Evolutionary conservation across 495 filamentous ascomycete species (phyloP).

Genomic region (Acidomyces sp.): DNA sequence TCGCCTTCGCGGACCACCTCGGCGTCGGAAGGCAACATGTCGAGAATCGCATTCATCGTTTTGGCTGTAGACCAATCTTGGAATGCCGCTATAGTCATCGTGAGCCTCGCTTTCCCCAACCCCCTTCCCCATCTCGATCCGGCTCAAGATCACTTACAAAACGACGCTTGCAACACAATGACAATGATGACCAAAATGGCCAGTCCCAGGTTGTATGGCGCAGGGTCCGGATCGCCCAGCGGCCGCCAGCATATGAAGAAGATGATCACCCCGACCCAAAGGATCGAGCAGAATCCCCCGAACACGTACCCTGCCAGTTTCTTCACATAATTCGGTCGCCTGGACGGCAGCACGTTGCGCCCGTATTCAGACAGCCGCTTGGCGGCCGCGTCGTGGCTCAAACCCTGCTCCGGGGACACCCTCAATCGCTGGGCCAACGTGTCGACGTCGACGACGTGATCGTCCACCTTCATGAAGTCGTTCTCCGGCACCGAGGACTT

Average conservation of each 20-base stretch:
- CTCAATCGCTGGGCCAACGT: conserved; percentile 18
- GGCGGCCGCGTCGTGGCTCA: conserved; percentile 23
- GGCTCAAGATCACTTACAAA: too few relatives aligned
- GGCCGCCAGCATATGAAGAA: conserved; percentile 31
- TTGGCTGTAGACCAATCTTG: conserved; percentile 30
- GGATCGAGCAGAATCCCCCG: conserved; percentile 30
- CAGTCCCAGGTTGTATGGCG: conserved; percentile 26
- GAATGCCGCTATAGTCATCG: too few relatives aligned
- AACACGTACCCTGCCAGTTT: conserved; percentile 28
- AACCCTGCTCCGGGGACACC: conserved; percentile 8
- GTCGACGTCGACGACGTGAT: conserved; percentile 27
- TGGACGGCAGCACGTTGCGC: conserved; percentile 24
- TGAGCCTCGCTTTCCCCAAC: too few relatives aligned
- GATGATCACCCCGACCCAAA: conserved; percentile 28
- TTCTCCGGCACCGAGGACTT: conserved; percentile 21
- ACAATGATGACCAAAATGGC: conserved; percentile 30
- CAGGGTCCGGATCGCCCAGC: conserved; percentile 25
- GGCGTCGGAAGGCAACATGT: conserved; percentile 25
- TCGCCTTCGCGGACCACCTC: conserved; percentile 60
- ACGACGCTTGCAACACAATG: conserved; percentile 27
- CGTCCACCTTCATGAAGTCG: conserved; percentile 33
- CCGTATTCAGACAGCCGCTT: conserved; percentile 18
- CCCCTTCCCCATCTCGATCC: too few relatives aligned
- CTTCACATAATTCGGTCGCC: conserved; percentile 22
- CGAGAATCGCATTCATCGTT: conserved; percentile 28